Evolutionary conservation across 345 rosid genomes (phyloP), one percentile per base, ranked within the genome.

Genomic region (Eucalyptus guilfoylei): DNA sequence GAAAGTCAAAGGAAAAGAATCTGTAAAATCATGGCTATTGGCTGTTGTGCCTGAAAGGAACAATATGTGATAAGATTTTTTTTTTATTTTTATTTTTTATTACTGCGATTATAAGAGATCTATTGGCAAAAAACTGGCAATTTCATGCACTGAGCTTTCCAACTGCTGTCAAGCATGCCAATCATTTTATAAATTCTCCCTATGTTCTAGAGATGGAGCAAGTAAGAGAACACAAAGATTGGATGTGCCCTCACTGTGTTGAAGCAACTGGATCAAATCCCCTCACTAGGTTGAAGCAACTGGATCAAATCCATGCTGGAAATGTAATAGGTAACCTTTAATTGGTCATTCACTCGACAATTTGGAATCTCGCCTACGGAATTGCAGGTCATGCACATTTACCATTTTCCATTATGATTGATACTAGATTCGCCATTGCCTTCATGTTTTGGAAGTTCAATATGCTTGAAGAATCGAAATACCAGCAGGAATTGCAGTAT

Each of bases 221-320:
- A 47, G 93, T 90, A 80, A 91, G 89, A 54, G 89, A 92, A 88
- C 88, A 92, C 54, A 92, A 91, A 89, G 87, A 92, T 45, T 93
- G 93, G 94, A 91, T 89, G 93, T 93, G 94, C 90, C 94, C 93
- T 89, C 93, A 92, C 89, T 93, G 93, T 88, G 86, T 93, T 62
- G 94, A 48, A 48, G 49, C 49, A 48, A 48, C 0, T 13, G 15
- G 49, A 48, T 48, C 15, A 48, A 48, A 48, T 13, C 2, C 49
- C 49, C 6, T 48, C 49, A 48, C 49, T 48, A 1, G 49, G 49
- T 48, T 48, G 49, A 93, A 91, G 92, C 91, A 72, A 88, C 85
- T 87, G 92, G 94, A 88, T 52, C 55, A 47, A 92, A 90, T 3
- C 93, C 93, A 23, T 91, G 87, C 42, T 92, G 91, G 94, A 92